Percentiles rank a stretch among this genome's conserved stretches.
Evolutionary conservation across 192 early-diverging fungal species (phyloP).

Genomic region (Coemansia biformis): DNA sequence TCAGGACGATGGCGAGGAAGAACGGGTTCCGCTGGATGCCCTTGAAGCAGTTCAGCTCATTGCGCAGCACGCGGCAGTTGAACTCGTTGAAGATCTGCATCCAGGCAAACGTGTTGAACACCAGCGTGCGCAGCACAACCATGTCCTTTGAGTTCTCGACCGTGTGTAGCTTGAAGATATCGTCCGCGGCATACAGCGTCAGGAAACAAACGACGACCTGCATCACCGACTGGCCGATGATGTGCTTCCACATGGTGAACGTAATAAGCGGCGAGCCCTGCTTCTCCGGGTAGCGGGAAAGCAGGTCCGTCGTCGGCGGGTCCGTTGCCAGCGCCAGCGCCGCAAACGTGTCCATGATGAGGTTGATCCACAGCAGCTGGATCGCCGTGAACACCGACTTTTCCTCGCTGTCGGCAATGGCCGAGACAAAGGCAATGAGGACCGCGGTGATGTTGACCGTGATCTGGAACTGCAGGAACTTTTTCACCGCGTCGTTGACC

Average conservation of each 20-base stretch:
- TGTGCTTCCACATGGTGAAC: constrained; percentile 94
- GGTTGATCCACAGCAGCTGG: constrained; percentile 97
- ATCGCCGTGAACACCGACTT: constrained; percentile 89
- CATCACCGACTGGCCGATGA: constrained; percentile 83
- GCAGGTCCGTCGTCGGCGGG: constrained; percentile 75
- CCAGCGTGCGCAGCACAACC: constrained; percentile 65
- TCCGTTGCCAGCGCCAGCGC: constrained; percentile 97
- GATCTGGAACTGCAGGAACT: constrained; percentile 98
- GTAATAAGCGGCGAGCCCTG: constrained; percentile 78
- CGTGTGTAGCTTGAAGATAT: constrained; percentile 58
- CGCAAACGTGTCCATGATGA: constrained; percentile 99
- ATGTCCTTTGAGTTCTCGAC: constrained; percentile 36
- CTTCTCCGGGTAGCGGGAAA: constrained; percentile 81
- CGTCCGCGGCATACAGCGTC: constrained; percentile 63
- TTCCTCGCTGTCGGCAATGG: constrained; percentile 58
- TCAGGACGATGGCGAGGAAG: constrained; percentile 74
- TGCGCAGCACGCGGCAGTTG: constrained; percentile 74
- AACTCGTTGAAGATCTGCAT: constrained; percentile 88
- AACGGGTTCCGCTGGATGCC: constrained; percentile 70
- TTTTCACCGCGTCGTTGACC: constrained; percentile 95
- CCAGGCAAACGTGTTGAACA: constrained; percentile 92
- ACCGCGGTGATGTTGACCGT: constrained; percentile 95
- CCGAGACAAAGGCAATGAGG: constrained; percentile 70
- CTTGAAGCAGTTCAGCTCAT: constrained; percentile 82
- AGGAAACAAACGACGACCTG: constrained; percentile 79